Conservation (phyloP, 2,329 filamentous ascomycete genomes). For the Colletotrichum siamense region DNA sequence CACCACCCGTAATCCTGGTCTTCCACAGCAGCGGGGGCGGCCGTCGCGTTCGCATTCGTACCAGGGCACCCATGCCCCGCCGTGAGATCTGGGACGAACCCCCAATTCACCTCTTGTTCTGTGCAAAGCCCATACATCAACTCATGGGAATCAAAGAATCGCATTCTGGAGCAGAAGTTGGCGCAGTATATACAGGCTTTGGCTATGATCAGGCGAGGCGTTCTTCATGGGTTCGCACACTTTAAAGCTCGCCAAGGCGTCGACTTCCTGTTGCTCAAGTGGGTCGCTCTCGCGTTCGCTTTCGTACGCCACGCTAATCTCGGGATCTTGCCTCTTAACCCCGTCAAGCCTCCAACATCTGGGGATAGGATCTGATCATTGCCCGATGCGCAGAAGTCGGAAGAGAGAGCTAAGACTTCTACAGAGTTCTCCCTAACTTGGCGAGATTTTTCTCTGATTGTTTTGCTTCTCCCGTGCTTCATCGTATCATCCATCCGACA, state of each 20-base stretch:
- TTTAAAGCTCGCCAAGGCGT: not conserved
- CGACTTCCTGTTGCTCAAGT: not conserved
- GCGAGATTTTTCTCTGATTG: not conserved
- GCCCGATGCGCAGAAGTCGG: not conserved
- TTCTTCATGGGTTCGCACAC: not conserved
- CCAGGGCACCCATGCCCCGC: not conserved
- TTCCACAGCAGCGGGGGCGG: not conserved
- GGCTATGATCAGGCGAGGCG: not conserved
- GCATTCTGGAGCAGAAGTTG: accelerated
- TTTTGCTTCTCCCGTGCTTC: not conserved
- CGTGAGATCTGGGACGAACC: not conserved
- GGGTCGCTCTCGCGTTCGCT: not conserved
- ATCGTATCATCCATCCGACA: not conserved
- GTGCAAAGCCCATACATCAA: not conserved
- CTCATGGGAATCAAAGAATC: not conserved
- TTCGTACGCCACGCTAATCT: not conserved
- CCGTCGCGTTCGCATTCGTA: not conserved
- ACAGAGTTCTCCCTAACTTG: not conserved
- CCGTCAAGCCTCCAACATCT: not conserved
- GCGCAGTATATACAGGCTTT: accelerated
- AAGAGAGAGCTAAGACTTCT: not conserved
- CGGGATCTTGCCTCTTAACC: not conserved
- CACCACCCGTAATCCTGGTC: not conserved
- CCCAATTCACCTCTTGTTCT: accelerated
- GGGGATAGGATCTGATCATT: not conserved